Evolutionary conservation across 306 rosid genomes (phyloP), one percentile per base, ranked within the genome.

Genomic region (Mucuna pruriens): DNA sequence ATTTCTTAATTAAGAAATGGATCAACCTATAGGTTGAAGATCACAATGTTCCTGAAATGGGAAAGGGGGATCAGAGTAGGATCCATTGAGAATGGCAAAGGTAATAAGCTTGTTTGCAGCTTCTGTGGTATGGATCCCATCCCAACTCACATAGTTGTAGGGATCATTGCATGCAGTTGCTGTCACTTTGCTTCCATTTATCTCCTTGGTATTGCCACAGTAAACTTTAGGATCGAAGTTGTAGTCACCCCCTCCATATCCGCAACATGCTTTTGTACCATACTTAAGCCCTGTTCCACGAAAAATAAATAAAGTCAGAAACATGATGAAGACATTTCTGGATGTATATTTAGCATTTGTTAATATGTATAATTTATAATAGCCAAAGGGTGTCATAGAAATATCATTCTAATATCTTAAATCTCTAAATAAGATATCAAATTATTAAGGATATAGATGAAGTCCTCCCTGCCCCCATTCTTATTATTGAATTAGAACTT

Each of bases 91-190:
- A 82, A 92, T 88, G 29, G 98, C 97, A 76, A 38, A 62, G 5
- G 98, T 85, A 8, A 75, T 33, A 75, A 90, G 89, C 89, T 93
- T 93, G 84, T 93, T 95, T 65, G 94, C 97, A 76, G 94, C 94
- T 84, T 95, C 99, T 52, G 97, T 89, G 75, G 97, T 80, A 75
- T 95, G 99, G n/a, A 95, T 81, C 39, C 97, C 99, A 88, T 95
- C 97, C 95, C 97, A 95, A 80, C 99, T 93, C 40, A 90, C 97
- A 54, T 93, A 93, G 84, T 91, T 91, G 60, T 83, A 60, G 1
- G 99, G 99, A 12, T 95, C 99, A 60, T 22, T 34, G 54, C 94
- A 87, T 52, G 97, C 97, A 68, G 85, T 80, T 84, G 97, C 92
- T 70, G 86, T 86, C 84, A 90, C 82, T 15, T n/a, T 80, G 6